Conservation (phyloP, 441 rosid genomes). For the Gossypium davidsonii region DNA sequence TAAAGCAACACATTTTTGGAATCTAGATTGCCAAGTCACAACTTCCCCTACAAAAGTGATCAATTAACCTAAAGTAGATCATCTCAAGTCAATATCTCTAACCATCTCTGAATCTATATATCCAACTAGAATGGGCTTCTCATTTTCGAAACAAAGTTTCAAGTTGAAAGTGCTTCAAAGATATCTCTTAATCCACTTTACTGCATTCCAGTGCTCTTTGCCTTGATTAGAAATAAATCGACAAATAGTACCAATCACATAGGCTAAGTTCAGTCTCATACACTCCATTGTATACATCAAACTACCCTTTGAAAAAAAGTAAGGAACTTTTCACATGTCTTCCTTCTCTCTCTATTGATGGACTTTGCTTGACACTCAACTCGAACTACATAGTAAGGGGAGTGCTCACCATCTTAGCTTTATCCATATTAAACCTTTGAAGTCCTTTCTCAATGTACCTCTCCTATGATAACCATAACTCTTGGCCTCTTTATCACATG, state of each 20-base stretch:
- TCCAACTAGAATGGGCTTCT: not conserved
- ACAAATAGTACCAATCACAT: too few species aligned
- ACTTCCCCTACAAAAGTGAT: too few species aligned
- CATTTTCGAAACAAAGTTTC: too few species aligned
- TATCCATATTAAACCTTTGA: not conserved
- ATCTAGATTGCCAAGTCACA: too few species aligned
- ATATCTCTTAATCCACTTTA: too few species aligned
- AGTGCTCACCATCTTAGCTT: not conserved
- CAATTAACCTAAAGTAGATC: too few species aligned
- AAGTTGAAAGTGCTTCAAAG: too few species aligned
- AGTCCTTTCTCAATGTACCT: not conserved
- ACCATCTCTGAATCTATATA: not conserved
- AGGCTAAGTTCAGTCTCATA: not conserved
- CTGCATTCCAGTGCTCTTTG: too few species aligned
- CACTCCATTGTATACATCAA: not conserved
- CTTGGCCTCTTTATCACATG: too few species aligned
- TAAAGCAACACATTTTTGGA: too few species aligned
- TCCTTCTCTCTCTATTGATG: not conserved
- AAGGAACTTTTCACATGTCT: not conserved
- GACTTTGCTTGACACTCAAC: not conserved
- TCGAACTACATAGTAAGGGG: not conserved
- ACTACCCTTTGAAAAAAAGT: not conserved
- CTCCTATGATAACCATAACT: not conserved
- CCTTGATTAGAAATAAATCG: too few species aligned
- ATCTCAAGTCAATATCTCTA: too few species aligned